phyloP scores from a whole-genome alignment of 768 basidiomycete species.

The Russula brevipes region DNA sequence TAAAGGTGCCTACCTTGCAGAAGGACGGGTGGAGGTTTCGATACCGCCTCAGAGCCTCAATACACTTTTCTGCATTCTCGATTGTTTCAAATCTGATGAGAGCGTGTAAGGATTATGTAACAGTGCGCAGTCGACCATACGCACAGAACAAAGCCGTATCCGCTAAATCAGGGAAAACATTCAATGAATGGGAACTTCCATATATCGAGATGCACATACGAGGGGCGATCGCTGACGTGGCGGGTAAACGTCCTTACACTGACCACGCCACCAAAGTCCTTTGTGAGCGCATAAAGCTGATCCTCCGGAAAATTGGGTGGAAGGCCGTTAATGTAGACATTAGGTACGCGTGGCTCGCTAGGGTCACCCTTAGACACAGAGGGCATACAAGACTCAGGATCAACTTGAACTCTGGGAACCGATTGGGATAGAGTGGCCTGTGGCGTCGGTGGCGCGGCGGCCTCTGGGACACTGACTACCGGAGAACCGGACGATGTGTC shows the following conservation, averaged over 20 bases:
- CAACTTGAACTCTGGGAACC: constrained; percentile 15
- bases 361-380: constrained; percentile 13
- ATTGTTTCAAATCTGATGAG: constrained; percentile 56
- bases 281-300: constrained; percentile 63
- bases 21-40: constrained; percentile 82
- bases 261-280: constrained; percentile 65
- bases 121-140: constrained; percentile 29
- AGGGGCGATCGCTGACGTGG: constrained; percentile 67
- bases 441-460: constrained; percentile 4
- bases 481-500: constrained; percentile 12
- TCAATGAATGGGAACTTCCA: neutral
- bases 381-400: constrained; percentile 5
- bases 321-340: constrained; percentile 85
- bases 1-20: constrained; percentile 54
- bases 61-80: constrained; percentile 69
- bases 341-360: constrained; percentile 45
- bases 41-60: constrained; percentile 60
- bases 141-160: constrained; percentile 76
- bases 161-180: constrained; percentile 37
- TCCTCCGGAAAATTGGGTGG: constrained; percentile 81
- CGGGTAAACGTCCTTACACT: constrained; percentile 83
- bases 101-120: neutral
- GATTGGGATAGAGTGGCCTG: constrained; percentile 17
- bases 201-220: constrained; percentile 35
- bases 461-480: constrained; percentile 5